These are phyloP conservation scores for Vigna hirtella DNA, from an alignment of 306 rosid genomes.

Conservation along the genomic window DNA sequence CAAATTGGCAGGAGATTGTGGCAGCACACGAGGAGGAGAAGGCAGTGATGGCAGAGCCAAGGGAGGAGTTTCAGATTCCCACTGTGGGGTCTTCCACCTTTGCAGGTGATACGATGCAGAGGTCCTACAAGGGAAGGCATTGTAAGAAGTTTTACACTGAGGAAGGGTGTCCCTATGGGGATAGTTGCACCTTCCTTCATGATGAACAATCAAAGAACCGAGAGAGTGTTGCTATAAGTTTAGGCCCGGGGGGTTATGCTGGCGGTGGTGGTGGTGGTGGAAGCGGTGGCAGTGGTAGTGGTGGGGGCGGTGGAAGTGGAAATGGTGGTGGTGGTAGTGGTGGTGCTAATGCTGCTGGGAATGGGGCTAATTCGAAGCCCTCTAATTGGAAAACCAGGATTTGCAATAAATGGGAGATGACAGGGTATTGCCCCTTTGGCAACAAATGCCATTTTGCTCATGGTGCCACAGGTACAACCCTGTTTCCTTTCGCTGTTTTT, in stretches of 20 bases:
- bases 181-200: constrained; percentile 92
- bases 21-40: constrained; percentile 93
- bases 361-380: constrained; percentile 74
- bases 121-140: constrained; percentile 93
- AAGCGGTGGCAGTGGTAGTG: background rate
- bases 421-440: constrained; percentile 99
- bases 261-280: constrained; percentile 47
- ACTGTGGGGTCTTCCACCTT: constrained; percentile 62
- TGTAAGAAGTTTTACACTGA: constrained; percentile 98
- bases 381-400: constrained; percentile 99
- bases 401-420: constrained; percentile 98
- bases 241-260: constrained; percentile 94
- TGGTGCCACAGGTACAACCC: constrained; percentile 79
- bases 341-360: constrained; percentile 33
- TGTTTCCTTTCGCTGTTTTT: background rate
- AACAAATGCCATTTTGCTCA: constrained; percentile 99
- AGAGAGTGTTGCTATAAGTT: constrained; percentile 97
- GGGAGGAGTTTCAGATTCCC: constrained; percentile 98
- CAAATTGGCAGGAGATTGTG: constrained; percentile 98
- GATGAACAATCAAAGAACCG: constrained; percentile 93
- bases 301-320: background rate
- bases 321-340: constrained; percentile 12
- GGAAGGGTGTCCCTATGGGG: constrained; percentile 99
- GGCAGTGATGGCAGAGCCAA: constrained; percentile 58
- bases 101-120: constrained; percentile 58